Base-by-base conservation (phyloP, 75 land plant species). In the Cryptomeria japonica region DNA sequence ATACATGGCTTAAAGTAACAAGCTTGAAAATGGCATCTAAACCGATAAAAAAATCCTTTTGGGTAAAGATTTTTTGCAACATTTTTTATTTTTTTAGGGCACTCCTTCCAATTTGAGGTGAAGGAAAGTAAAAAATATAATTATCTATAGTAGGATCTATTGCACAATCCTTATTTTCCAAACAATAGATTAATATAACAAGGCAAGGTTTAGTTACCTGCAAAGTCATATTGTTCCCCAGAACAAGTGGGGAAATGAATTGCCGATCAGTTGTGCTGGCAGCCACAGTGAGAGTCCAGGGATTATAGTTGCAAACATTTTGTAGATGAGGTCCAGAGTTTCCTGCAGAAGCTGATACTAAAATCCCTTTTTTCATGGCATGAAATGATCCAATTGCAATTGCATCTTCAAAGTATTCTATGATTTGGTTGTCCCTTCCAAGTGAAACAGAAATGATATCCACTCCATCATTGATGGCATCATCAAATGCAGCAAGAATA, bases 211-310 rank as follows among this genome's bases (percentile, higher is more conserved):
- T 58, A 22, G 5, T 1, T 72, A 72, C 76, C 76, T 72, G 13
- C 31, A 72, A n/a, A 31, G 9, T 8, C 76, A 28, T 72, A 31
- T 72, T 72, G 76, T 86, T 88, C 9, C 90, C 91, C 0, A 91
- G 77, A 44, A 58, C 28, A 16, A 91, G 58, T 16, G 36, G n/a
- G 8, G 91, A 49, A 0, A 53, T 28, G 64, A 88, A 88, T 4
- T 51, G 2, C 2, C 91, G 28, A 46, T 94, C 94, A 16, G 87
- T 85, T 49, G 92, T 88, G 89, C 91, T 84, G 13, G 95, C 93
- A 4, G 88, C 95, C 16, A 92, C 93, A 13, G 93, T 94, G n/a
- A 91, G 86, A 16, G 88, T 85, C 93, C 93, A 92, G 3, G 95
- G 95, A 5, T 90, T 89, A 16, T 88, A 86, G 87, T 94, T 92